Evolutionary conservation across 2,329 filamentous ascomycete species (phyloP).

Genomic region (Parascedosporium putredinis): DNA sequence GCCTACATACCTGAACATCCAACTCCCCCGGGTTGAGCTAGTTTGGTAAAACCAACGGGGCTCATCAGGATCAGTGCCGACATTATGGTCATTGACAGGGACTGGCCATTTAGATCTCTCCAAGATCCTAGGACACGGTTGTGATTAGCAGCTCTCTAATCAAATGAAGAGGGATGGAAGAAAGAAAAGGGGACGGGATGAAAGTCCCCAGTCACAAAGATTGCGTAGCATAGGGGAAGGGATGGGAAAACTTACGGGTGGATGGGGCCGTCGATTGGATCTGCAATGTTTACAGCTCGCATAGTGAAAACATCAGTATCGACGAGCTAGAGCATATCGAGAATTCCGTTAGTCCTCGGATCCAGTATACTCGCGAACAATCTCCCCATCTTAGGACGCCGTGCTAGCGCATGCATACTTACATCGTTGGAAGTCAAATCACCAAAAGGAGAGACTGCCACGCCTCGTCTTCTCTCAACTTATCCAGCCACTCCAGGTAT

Average conservation of each 20-base stretch:
- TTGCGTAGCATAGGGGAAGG: too few species aligned
- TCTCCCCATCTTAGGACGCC: too few species aligned
- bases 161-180: not conserved
- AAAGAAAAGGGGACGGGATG: not conserved
- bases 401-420: too few species aligned
- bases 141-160: too few species aligned
- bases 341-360: constrained; percentile 6
- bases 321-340: constrained; percentile 13
- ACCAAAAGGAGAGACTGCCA: constrained; percentile 21
- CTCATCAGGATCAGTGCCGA: not conserved
- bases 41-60: constrained; percentile 13
- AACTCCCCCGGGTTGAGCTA: constrained; percentile 16
- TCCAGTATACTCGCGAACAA: too few species aligned
- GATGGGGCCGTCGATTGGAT: constrained; percentile 14
- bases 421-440: constrained; percentile 22
- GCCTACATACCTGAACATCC: constrained; percentile 14
- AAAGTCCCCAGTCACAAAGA: too few species aligned
- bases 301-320: constrained; percentile 16
- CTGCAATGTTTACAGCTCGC: constrained; percentile 1
- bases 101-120: constrained; percentile 8
- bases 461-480: constrained; percentile 18
- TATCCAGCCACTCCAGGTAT: constrained; percentile 15
- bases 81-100: not conserved
- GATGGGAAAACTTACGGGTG: constrained; percentile 13
- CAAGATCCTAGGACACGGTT: constrained; percentile 6